phyloP scores from a whole-genome alignment of 225 moss, liverwort and hornwort species.

The Neckera pumila region DNA sequence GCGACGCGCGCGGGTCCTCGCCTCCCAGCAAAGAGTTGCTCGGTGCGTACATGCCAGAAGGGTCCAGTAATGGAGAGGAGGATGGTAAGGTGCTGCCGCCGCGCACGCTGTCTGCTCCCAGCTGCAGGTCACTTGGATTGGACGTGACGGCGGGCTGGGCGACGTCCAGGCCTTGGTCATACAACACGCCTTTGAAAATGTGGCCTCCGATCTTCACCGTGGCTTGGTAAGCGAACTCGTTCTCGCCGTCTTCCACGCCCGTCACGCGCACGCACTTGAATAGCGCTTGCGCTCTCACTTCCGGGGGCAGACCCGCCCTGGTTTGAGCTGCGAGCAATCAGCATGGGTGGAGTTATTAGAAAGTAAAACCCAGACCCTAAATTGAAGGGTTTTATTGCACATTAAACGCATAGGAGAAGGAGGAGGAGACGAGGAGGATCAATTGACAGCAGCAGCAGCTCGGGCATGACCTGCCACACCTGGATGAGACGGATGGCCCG shows the following conservation, averaged over 20 bases:
- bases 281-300: constrained; percentile 75
- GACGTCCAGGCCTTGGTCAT: constrained; percentile 73
- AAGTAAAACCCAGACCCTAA: neutral
- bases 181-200: constrained; percentile 82
- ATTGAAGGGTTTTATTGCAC: too few species aligned
- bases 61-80: constrained; percentile 78
- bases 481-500: constrained; percentile 48
- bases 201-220: constrained; percentile 94
- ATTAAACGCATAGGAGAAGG: neutral
- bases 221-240: constrained; percentile 87
- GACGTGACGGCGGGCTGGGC: constrained; percentile 52
- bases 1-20: constrained; percentile 42
- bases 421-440: neutral
- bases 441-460: neutral
- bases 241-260: constrained; percentile 82
- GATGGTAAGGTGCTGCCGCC: constrained; percentile 36
- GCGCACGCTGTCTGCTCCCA: constrained; percentile 49
- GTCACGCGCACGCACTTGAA: constrained; percentile 91
- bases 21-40: constrained; percentile 79
- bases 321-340: constrained; percentile 16
- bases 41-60: constrained; percentile 73
- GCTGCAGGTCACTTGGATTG: constrained; percentile 82
- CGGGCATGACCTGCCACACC: constrained; percentile 7
- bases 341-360: neutral
- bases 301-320: constrained; percentile 60